Evolutionary conservation across 164 flowering plant species (phyloP).

Genomic region (Umbellularia californica): DNA sequence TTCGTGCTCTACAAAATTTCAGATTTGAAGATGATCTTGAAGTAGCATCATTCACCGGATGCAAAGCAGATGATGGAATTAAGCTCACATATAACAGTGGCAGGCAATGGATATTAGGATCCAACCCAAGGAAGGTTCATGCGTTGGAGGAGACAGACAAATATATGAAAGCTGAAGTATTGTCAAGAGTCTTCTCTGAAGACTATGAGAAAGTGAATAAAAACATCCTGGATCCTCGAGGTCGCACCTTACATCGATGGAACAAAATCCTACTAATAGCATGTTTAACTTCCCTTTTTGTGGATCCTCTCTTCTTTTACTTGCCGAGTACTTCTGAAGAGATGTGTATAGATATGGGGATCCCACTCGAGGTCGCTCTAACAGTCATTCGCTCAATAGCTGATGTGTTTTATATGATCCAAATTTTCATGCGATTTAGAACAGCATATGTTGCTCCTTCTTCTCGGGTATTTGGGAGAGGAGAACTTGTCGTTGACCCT

Average conservation of each 20-base stretch:
- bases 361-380: slow-evolving; percentile 45
- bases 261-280: slow-evolving; percentile 73
- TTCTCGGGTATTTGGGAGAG: slow-evolving; percentile 95
- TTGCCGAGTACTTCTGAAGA: slow-evolving; percentile 44
- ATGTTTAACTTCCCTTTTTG: slow-evolving; percentile 76
- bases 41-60: slow-evolving; percentile 22
- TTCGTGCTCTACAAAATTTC: slow-evolving; percentile 2
- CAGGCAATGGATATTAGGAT: slow-evolving; percentile 33
- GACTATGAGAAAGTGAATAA: slow-evolving; percentile 63
- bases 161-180: slow-evolving; percentile 64
- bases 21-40: slow-evolving; percentile 63
- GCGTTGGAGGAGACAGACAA: slow-evolving; percentile 18
- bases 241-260: slow-evolving; percentile 59
- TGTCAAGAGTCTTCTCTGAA: slow-evolving; percentile 87
- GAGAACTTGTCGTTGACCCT: slow-evolving; percentile 81
- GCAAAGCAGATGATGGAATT: slow-evolving; percentile 26
- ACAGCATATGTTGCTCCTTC: slow-evolving; percentile 92
- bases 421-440: slow-evolving; percentile 59
- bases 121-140: slow-evolving; percentile 27
- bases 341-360: slow-evolving; percentile 53
- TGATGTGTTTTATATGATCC: slow-evolving; percentile 67
- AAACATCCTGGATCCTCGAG: slow-evolving; percentile 79
- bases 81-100: slow-evolving; percentile 47
- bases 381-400: slow-evolving; percentile 60
- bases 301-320: slow-evolving; percentile 85